Evolutionary conservation across 352 stramenopile genomes (phyloP).

Genomic region (Phytophthora tentaculata): DNA sequence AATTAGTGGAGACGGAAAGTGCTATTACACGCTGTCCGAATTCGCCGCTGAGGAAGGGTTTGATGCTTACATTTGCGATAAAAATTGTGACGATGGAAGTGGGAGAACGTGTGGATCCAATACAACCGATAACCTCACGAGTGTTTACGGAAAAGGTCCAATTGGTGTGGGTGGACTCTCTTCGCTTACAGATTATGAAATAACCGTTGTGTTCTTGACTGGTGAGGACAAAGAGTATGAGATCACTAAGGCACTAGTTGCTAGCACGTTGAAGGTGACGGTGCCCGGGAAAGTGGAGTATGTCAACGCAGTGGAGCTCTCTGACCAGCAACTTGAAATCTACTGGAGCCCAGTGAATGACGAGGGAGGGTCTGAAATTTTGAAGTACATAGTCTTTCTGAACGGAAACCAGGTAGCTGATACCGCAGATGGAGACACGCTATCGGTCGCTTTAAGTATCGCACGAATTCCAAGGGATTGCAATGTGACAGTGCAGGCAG

Average conservation of each 20-base stretch:
- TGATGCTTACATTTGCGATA: slow-evolving; percentile 20
- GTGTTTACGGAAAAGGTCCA: slow-evolving; percentile 37
- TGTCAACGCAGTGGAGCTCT: slow-evolving; percentile 38
- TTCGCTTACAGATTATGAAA: slow-evolving; percentile 42
- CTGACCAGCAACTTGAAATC: slow-evolving; percentile 42
- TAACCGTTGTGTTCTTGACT: slow-evolving; percentile 39
- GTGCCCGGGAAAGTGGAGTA: slow-evolving; percentile 41
- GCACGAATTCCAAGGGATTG: neutral
- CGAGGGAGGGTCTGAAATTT: slow-evolving; percentile 43
- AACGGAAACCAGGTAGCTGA: slow-evolving; percentile 43
- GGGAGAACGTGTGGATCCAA: slow-evolving; percentile 26
- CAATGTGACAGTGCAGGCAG: slow-evolving; percentile 45
- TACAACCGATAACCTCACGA: slow-evolving; percentile 26
- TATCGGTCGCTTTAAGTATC: slow-evolving; percentile 35
- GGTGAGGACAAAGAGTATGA: slow-evolving; percentile 41
- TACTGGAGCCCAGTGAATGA: slow-evolving; percentile 54
- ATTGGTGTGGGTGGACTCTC: slow-evolving; percentile 45
- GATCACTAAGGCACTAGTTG: slow-evolving; percentile 32
- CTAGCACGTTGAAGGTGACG: slow-evolving; percentile 40
- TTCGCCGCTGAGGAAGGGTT: neutral
- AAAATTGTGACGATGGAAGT: slow-evolving; percentile 25
- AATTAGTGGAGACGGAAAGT: slow-evolving; percentile 34
- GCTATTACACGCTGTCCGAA: slow-evolving; percentile 46
- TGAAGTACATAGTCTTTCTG: slow-evolving; percentile 51
- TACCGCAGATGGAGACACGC: slow-evolving; percentile 26